Percentiles rank a stretch among this genome's conserved stretches.
Evolutionary conservation across 169 alveolate species (phyloP).

Genomic region (Eimeria tenella): DNA sequence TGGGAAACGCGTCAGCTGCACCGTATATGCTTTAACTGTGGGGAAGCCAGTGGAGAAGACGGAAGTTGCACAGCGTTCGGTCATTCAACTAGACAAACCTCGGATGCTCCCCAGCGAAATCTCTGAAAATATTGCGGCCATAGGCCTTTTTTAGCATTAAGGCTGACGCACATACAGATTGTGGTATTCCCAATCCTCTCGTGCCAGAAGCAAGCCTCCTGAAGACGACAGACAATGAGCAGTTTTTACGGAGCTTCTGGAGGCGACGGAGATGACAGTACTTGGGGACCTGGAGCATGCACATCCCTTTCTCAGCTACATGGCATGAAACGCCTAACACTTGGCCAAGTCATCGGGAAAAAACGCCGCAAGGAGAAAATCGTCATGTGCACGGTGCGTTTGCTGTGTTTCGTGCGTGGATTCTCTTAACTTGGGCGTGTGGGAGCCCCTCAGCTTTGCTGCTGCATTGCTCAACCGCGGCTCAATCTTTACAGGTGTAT

Average conservation of each 20-base stretch:
- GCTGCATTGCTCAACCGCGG: no score
- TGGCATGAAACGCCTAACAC: constrained; percentile 56
- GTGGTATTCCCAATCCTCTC: no score
- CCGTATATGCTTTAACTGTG: neutral
- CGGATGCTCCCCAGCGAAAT: no score
- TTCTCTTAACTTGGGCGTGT: no score
- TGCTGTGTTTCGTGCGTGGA: no score
- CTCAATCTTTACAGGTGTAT: no score
- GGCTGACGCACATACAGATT: no score
- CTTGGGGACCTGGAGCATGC: constrained; percentile 71
- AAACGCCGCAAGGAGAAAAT: constrained; percentile 62
- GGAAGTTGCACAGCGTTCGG: neutral
- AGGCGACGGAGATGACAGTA: constrained; percentile 43
- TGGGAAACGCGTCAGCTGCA: neutral
- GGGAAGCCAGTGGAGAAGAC: neutral
- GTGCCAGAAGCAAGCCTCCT: no score
- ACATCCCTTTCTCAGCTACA: constrained; percentile 61
- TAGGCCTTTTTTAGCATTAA: no score
- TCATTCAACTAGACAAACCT: neutral
- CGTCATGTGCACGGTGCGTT: constrained; percentile 72
- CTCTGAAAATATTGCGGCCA: no score
- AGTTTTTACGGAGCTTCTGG: constrained; percentile 61
- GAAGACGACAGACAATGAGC: constrained; percentile 34
- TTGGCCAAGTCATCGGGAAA: constrained; percentile 24
- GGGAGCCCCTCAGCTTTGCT: no score